A percentile compares a stretch with the other conserved stretches of the same genome.
Evolutionary conservation across 1,139 yeast species (phyloP).

Genomic region (Hyphopichia burtonii): DNA sequence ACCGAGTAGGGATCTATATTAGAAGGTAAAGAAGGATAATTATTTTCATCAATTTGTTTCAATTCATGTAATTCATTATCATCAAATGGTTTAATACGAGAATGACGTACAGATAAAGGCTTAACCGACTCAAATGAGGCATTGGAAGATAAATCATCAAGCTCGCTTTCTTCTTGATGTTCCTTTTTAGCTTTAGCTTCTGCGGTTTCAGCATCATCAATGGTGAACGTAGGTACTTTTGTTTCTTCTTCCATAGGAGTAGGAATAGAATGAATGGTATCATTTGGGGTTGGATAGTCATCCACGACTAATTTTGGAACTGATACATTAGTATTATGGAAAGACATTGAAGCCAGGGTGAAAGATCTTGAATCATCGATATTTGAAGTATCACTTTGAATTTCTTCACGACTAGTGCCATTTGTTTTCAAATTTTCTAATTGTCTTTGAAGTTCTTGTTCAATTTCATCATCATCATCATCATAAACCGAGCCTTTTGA

Average conservation of each 20-base stretch:
- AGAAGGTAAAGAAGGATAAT: neutral
- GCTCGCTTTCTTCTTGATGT: constrained; percentile 11
- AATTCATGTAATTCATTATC: neutral
- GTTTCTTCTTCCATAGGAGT: neutral
- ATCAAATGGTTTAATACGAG: constrained; percentile 5
- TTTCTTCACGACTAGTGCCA: constrained; percentile 10
- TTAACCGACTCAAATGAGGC: constrained; percentile 22
- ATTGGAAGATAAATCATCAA: constrained; percentile 14
- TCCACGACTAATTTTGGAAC: neutral
- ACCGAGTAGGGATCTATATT: neutral
- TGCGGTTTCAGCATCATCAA: constrained; percentile 4
- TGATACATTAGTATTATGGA: neutral
- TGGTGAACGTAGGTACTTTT: constrained; percentile 16
- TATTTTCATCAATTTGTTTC: neutral
- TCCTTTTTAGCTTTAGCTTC: constrained; percentile 3
- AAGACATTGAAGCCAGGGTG: neutral
- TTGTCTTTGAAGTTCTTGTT: constrained; percentile 41
- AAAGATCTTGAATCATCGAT: neutral
- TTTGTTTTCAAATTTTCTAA: constrained; percentile 36
- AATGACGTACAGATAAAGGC: constrained; percentile 26
- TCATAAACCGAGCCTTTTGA: constrained; percentile 34
- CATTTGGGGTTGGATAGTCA: constrained; percentile 3
- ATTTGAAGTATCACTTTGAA: neutral
- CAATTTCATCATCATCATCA: constrained; percentile 39
- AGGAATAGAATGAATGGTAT: neutral